Evolutionary conservation across 352 stramenopile species (phyloP).

Genomic region (Pythium coloratum): DNA sequence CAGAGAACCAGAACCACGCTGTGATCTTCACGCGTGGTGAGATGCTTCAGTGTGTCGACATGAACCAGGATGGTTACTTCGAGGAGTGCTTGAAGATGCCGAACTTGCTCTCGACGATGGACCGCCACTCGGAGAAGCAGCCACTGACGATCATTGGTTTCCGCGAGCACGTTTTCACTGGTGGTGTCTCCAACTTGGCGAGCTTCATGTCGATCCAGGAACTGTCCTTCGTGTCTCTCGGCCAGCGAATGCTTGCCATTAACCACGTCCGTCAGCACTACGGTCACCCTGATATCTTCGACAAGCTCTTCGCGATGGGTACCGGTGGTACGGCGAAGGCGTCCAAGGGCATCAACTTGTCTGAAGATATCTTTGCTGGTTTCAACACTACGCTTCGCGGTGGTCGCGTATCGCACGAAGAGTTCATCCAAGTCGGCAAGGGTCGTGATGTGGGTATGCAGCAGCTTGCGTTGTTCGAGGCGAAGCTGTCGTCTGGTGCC

Average conservation of each 20-base stretch:
- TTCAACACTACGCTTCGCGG: conserved; percentile 82
- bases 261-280: conserved; percentile 81
- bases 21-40: conserved; percentile 86
- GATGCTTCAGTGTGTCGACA: conserved; percentile 86
- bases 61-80: conserved; percentile 87
- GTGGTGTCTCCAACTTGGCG: conserved; percentile 76
- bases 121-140: conserved; percentile 56
- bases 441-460: conserved; percentile 99
- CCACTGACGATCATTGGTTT: conserved; percentile 83
- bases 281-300: conserved; percentile 85
- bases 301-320: conserved; percentile 83
- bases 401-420: conserved; percentile 70
- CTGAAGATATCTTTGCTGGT: conserved; percentile 87
- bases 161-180: conserved; percentile 83
- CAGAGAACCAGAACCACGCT: conserved; percentile 87
- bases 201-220: conserved; percentile 88
- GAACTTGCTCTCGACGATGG: conserved; percentile 77
- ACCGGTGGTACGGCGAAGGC: conserved; percentile 78
- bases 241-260: conserved; percentile 74
- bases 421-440: conserved; percentile 92
- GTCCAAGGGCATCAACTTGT: conserved; percentile 82
- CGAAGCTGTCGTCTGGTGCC: conserved; percentile 95
- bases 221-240: conserved; percentile 76
- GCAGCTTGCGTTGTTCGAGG: conserved; percentile 98
- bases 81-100: conserved; percentile 83